These are phyloP conservation scores for Talaromyces marneffei DNA, from an alignment of 2,329 filamentous ascomycete genomes.

Conservation along the genomic window DNA sequence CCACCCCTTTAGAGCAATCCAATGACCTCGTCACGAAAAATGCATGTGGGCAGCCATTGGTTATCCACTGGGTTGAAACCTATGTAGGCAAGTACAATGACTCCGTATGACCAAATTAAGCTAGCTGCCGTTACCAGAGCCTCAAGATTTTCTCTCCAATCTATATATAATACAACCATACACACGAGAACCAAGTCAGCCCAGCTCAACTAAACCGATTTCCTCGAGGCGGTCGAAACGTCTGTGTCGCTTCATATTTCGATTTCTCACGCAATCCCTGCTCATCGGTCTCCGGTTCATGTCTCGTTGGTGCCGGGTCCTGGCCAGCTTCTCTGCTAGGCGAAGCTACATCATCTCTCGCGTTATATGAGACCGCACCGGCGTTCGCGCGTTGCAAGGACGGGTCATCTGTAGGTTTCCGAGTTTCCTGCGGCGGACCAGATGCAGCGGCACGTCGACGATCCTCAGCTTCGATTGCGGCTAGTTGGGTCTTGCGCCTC, in stretches of 20 bases:
- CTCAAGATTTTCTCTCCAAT: not conserved
- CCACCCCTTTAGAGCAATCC: not conserved
- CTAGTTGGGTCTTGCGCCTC: slow-evolving; percentile 47
- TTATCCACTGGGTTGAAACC: not conserved
- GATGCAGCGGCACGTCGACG: slow-evolving; percentile 22
- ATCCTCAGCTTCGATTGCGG: slow-evolving; percentile 31
- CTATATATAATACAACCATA: not conserved
- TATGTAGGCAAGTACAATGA: not conserved
- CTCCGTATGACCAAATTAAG: not conserved
- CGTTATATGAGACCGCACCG: slow-evolving; percentile 25
- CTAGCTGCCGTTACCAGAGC: not conserved
- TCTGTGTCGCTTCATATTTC: slow-evolving; percentile 77
- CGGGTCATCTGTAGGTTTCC: slow-evolving; percentile 22
- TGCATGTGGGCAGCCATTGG: not conserved
- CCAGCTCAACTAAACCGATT: slow-evolving; percentile 66
- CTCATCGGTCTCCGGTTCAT: slow-evolving; percentile 66
- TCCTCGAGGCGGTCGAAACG: slow-evolving; percentile 73
- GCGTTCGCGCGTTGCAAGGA: slow-evolving; percentile 34
- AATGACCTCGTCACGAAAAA: not conserved
- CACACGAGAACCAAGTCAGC: not conserved
- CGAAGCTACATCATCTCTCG: slow-evolving; percentile 49
- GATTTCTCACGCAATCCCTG: slow-evolving; percentile 68
- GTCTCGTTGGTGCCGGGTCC: slow-evolving; percentile 81
- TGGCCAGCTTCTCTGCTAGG: slow-evolving; percentile 66
- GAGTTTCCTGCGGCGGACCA: slow-evolving; percentile 2